These are phyloP conservation scores for Alternaria tenuissima DNA, from an alignment of 2,329 filamentous ascomycete species.

Conservation along the genomic window DNA sequence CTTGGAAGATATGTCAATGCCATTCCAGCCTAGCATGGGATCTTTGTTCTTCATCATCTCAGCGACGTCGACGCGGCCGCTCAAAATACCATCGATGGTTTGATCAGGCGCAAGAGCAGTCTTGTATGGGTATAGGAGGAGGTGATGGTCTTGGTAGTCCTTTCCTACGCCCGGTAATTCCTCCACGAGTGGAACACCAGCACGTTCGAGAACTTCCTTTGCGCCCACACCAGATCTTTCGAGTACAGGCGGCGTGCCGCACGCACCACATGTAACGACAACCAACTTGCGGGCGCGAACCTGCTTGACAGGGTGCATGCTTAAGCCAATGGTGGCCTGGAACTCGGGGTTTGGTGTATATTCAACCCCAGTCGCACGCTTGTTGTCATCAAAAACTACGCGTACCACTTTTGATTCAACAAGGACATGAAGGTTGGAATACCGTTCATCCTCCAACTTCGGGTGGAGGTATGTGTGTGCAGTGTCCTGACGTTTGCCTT, in stretches of 20 bases:
- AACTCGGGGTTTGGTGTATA: slow-evolving; percentile 61
- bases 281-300: slow-evolving; percentile 66
- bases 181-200: slow-evolving; percentile 61
- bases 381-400: slow-evolving; percentile 63
- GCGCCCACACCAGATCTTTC: slow-evolving; percentile 70
- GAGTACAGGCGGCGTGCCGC: slow-evolving; percentile 64
- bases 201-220: slow-evolving; percentile 57
- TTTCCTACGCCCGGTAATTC: slow-evolving; percentile 70
- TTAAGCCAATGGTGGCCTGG: slow-evolving; percentile 42
- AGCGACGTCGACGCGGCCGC: slow-evolving; percentile 57
- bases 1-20: slow-evolving; percentile 64
- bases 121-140: slow-evolving; percentile 63
- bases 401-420: slow-evolving; percentile 64
- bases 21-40: slow-evolving; percentile 65
- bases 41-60: slow-evolving; percentile 59
- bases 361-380: slow-evolving; percentile 67
- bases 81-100: slow-evolving; percentile 63
- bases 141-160: slow-evolving; percentile 70
- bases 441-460: slow-evolving; percentile 57
- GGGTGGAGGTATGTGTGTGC: slow-evolving; percentile 65
- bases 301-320: slow-evolving; percentile 41
- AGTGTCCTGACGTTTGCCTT: slow-evolving; percentile 66
- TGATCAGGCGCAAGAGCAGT: slow-evolving; percentile 56
- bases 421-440: slow-evolving; percentile 68
- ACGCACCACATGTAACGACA: slow-evolving; percentile 59